phyloP scores from a whole-genome alignment of 495 filamentous ascomycete genomes.

The Talaromyces borbonicus region DNA sequence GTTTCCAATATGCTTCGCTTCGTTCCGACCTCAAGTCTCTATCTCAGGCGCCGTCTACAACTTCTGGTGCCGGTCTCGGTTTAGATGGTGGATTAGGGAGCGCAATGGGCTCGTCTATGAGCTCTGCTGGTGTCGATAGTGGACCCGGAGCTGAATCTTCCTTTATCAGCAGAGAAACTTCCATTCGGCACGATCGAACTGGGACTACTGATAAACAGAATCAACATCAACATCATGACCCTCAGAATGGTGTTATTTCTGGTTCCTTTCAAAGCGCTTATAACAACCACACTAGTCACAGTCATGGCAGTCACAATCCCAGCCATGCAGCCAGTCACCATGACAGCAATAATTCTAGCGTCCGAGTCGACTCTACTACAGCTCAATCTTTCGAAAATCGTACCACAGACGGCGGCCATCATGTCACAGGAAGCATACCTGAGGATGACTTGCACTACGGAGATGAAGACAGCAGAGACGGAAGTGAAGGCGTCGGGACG shows the following conservation, averaged over 20 bases:
- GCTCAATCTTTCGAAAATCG: background rate
- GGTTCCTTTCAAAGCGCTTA: background rate
- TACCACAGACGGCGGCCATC: background rate
- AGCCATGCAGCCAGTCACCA: too few relatives aligned
- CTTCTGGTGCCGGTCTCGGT: background rate
- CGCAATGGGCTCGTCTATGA: background rate
- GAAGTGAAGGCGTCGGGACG: constrained; percentile 18
- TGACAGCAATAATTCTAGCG: background rate
- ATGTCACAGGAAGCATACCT: background rate
- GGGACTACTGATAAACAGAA: background rate
- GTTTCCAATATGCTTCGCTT: background rate
- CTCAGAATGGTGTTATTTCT: background rate
- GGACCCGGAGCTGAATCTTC: background rate
- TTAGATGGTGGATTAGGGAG: background rate
- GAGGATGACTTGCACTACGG: constrained; percentile 11
- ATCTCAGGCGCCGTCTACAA: background rate
- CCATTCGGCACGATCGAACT: background rate
- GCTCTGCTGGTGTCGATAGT: background rate
- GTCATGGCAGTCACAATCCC: background rate
- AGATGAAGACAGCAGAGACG: constrained; percentile 27
- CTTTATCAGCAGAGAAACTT: constrained; percentile 1
- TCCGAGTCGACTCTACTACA: background rate
- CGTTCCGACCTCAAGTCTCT: background rate
- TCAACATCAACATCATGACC: background rate
- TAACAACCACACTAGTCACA: background rate